Evolutionary conservation across 75 land plant genomes (phyloP), one percentile per base, ranked within the genome.

Genomic region (Sequoiadendron giganteum): DNA sequence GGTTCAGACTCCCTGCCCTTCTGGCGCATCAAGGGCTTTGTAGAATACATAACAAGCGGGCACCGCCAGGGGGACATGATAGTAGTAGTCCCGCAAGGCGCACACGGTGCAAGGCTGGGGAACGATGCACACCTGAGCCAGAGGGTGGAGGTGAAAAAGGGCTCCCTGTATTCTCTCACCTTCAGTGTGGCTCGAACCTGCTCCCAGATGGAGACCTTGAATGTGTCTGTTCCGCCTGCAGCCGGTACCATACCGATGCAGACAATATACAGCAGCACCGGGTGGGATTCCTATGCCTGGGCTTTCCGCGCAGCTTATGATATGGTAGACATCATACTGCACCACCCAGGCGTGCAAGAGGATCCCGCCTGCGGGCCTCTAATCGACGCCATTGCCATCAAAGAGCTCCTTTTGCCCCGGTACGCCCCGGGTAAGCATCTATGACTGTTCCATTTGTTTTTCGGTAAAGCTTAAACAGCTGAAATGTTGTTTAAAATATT

Each of bases 11-110:
- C 94, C 8, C 81, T 95, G 10, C 96, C 96, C 30, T 54, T 81
- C 28, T 95, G 96, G 96, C 88, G 90, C 10, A 88, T 88, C 49
- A 65, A 83, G 25, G 95, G 95, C 9, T 90, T 92, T 58, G 93
- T 95, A 34, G 93, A 93, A 93, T 95, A 93, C 93, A 93, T 95
- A 72, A 36, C 86, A 38, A 68, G 88, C 0, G 95, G 95, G 43
- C 94, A 93, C 54, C 91, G 90, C 82, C 94, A 93, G 68, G 93
- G 95, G 15, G 95, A 92, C 91, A 95, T 95, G 93, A 38, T 93
- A 32, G 88, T 92, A 25, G 90, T 91, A 30, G 95, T 94, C 54
- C 95, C 95, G 0, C 89, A 93, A 58, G 94, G 93, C 0, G 93
- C 88, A 16, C 89, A 68, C 76, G 95, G 95, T 13, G 91, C 90